Conservation (phyloP, 2,329 filamentous ascomycete genomes). For the Fusarium sp. region DNA sequence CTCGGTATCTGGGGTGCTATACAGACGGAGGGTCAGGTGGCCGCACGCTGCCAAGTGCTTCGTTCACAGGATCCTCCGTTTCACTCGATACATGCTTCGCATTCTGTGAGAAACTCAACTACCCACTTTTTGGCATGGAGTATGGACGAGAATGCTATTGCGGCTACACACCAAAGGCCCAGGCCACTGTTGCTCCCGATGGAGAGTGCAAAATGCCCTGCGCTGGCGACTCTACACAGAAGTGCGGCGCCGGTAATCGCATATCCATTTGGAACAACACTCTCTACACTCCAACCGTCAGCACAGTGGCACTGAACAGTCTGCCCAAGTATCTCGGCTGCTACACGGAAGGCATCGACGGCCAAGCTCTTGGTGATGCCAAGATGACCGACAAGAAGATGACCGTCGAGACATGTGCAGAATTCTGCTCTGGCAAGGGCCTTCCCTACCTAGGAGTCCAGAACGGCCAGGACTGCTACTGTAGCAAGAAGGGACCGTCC, state of each 20-base stretch:
- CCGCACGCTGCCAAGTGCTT: slow-evolving; percentile 30
- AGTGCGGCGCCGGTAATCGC: slow-evolving; percentile 34
- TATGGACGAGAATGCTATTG: slow-evolving; percentile 40
- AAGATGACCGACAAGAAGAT: slow-evolving; percentile 29
- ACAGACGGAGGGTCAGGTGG: slow-evolving; percentile 40
- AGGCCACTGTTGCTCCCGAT: slow-evolving; percentile 28
- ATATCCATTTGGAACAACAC: slow-evolving; percentile 42
- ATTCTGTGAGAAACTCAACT: slow-evolving; percentile 39
- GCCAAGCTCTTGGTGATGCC: slow-evolving; percentile 10
- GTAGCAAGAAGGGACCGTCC: slow-evolving; percentile 22
- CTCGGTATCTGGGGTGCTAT: slow-evolving; percentile 33
- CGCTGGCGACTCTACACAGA: slow-evolving; percentile 29
- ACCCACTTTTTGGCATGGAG: slow-evolving; percentile 41
- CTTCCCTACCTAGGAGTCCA: slow-evolving; percentile 34
- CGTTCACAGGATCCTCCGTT: slow-evolving; percentile 33
- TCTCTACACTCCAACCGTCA: slow-evolving; percentile 9
- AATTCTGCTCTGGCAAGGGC: slow-evolving; percentile 29
- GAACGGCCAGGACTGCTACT: slow-evolving; percentile 36
- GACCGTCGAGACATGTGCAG: slow-evolving; percentile 28
- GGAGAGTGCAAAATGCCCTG: slow-evolving; percentile 39
- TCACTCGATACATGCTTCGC: slow-evolving; percentile 37
- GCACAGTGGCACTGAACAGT: neutral
- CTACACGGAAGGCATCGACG: slow-evolving; percentile 32
- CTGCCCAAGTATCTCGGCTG: slow-evolving; percentile 25
- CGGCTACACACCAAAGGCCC: slow-evolving; percentile 27